Conservation (phyloP, 345 rosid species). For the Gossypium sturtianum region DNA sequence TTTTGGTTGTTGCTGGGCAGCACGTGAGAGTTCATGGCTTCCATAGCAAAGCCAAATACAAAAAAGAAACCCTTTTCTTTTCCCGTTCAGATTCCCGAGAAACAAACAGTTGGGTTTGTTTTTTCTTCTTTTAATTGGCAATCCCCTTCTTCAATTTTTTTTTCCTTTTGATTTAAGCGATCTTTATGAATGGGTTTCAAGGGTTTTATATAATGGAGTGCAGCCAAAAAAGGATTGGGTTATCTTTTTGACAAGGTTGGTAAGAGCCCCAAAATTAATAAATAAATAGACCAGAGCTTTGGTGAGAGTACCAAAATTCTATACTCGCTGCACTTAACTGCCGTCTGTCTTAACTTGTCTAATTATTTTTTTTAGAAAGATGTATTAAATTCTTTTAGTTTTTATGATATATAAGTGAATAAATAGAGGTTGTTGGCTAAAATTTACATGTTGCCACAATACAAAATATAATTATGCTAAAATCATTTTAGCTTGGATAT, state of each 20-base stretch:
- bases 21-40: constrained; percentile 10
- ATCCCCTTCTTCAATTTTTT: neutral
- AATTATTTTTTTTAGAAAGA: neutral
- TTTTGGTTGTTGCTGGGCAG: neutral
- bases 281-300: neutral
- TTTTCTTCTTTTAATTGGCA: neutral
- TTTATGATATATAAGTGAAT: too few relatives aligned
- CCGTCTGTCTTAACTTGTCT: neutral
- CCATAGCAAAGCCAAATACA: neutral
- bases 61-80: neutral
- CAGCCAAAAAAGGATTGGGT: neutral
- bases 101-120: neutral
- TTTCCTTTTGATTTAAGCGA: neutral
- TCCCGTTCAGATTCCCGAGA: neutral
- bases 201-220: neutral
- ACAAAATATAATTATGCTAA: too few relatives aligned
- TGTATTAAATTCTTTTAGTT: neutral
- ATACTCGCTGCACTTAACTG: neutral
- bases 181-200: neutral
- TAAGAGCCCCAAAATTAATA: neutral
- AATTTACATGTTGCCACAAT: too few relatives aligned
- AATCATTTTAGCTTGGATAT: too few relatives aligned
- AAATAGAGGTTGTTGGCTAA: too few relatives aligned
- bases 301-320: neutral
- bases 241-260: neutral